A percentile compares a stretch with the other conserved stretches of the same genome.
These are phyloP conservation scores for Linnemannia hyalina DNA, from an alignment of 192 early-diverging fungal species.

Conservation along the genomic window DNA sequence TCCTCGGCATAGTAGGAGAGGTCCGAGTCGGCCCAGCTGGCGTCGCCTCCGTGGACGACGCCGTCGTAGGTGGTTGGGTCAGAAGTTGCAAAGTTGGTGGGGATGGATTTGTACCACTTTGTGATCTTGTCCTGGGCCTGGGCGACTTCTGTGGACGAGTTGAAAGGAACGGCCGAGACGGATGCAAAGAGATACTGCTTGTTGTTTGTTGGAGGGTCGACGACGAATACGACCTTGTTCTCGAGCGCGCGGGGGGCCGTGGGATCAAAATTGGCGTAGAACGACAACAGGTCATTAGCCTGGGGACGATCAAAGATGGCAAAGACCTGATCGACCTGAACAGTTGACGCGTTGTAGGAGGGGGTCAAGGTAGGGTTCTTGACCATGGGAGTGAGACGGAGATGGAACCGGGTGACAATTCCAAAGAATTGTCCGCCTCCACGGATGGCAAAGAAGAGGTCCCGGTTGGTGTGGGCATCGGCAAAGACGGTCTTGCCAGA, in stretches of 20 bases:
- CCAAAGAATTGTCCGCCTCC: constrained; percentile 58
- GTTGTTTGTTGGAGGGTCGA: constrained; percentile 32
- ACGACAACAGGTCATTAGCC: constrained; percentile 29
- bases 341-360: constrained; percentile 34
- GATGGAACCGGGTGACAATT: constrained; percentile 46
- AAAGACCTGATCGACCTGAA: constrained; percentile 53
- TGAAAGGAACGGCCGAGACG: constrained; percentile 45
- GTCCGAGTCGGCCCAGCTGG: constrained; percentile 33
- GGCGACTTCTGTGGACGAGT: constrained; percentile 34
- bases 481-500: constrained; percentile 39
- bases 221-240: constrained; percentile 51
- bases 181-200: constrained; percentile 56
- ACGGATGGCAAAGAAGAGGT: constrained; percentile 51
- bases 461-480: constrained; percentile 43
- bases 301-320: constrained; percentile 56
- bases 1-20: constrained; percentile 56
- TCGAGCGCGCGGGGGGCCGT: constrained; percentile 48
- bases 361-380: constrained; percentile 47
- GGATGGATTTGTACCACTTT: constrained; percentile 46
- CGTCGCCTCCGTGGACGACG: constrained; percentile 42
- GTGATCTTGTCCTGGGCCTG: constrained; percentile 51
- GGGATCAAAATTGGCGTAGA: constrained; percentile 53
- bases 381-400: constrained; percentile 49
- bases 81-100: constrained; percentile 50
- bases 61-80: constrained; percentile 39